phyloP scores from a whole-genome alignment of 1,284 basidiomycete species.

The Apiotrichum mycotoxinovorans region DNA sequence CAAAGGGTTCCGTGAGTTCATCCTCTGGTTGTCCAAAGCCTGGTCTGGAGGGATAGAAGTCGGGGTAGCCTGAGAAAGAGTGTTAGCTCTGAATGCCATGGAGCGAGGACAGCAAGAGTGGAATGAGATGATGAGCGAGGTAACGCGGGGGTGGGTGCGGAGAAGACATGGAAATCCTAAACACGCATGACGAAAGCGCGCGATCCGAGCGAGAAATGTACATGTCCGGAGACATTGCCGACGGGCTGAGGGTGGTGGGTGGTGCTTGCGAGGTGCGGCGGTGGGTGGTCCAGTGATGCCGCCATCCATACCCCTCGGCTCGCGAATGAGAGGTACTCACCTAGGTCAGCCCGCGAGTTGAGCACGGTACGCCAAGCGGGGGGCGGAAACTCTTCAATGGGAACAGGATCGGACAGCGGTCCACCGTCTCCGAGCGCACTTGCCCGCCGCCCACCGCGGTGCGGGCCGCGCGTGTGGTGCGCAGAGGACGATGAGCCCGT shows the following conservation, averaged over 20 bases:
- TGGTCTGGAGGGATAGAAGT: conserved; percentile 77
- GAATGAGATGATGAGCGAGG: not conserved
- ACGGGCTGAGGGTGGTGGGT: too few species aligned
- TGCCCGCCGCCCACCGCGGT: conserved; percentile 10
- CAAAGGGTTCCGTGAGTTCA: conserved; percentile 66
- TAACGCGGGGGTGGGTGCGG: too few species aligned
- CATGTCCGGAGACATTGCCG: too few species aligned
- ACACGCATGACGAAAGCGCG: too few species aligned
- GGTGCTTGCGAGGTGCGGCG: too few species aligned
- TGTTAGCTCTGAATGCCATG: too few species aligned
- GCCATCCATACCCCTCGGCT: too few species aligned
- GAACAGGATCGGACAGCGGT: conserved; percentile 25
- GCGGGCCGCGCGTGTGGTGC: not conserved
- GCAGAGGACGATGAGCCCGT: too few species aligned
- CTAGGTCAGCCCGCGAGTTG: conserved; percentile 43
- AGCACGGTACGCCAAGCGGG: conserved; percentile 46
- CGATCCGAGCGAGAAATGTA: too few species aligned
- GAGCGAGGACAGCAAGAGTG: not conserved
- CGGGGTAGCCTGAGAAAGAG: conserved; percentile 74
- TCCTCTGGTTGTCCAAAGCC: conserved; percentile 84
- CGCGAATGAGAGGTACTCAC: conserved; percentile 38
- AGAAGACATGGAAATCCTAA: too few species aligned
- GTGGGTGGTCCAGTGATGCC: too few species aligned
- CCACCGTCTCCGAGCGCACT: conserved; percentile 11
- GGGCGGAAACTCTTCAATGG: conserved; percentile 44